Conservation (phyloP, 139 green algal species). For the Chlamydomonas schloesseri region DNA sequence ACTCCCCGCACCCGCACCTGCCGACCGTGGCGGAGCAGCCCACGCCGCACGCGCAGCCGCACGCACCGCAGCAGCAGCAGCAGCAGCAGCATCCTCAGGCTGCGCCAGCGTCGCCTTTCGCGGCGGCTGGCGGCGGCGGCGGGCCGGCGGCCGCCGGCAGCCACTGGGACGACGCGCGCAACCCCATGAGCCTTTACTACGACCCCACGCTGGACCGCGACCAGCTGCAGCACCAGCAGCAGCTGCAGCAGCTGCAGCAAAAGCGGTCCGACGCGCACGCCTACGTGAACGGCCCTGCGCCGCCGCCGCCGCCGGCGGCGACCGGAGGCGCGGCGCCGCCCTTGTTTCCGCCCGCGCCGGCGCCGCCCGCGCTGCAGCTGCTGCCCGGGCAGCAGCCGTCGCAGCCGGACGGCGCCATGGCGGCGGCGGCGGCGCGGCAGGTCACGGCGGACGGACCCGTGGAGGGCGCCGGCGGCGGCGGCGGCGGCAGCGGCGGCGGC, state of each 20-base stretch:
- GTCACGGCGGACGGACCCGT: neutral
- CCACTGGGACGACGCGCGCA: neutral
- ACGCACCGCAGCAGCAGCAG: neutral
- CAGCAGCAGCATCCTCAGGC: too few species aligned
- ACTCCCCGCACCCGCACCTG: too few species aligned
- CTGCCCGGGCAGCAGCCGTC: too few species aligned
- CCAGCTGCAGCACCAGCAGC: neutral
- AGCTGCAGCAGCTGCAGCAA: neutral
- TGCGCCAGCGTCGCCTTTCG: too few species aligned
- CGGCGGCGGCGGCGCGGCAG: neutral
- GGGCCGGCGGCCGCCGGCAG: too few species aligned
- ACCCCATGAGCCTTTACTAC: constrained; percentile 28
- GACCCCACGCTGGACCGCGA: neutral
- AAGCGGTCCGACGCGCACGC: neutral
- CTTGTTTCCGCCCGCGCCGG: neutral
- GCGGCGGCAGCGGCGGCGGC: neutral
- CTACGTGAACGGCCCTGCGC: neutral
- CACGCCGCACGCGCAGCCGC: too few species aligned
- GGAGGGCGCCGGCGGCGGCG: neutral
- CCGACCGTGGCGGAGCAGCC: too few species aligned
- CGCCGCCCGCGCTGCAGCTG: too few species aligned
- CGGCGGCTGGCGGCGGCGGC: neutral
- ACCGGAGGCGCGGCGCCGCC: too few species aligned
- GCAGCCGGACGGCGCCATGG: neutral
- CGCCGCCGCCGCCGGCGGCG: neutral